phyloP scores from a whole-genome alignment of 805 yeast genomes.

The Starmerella tilneyi region DNA sequence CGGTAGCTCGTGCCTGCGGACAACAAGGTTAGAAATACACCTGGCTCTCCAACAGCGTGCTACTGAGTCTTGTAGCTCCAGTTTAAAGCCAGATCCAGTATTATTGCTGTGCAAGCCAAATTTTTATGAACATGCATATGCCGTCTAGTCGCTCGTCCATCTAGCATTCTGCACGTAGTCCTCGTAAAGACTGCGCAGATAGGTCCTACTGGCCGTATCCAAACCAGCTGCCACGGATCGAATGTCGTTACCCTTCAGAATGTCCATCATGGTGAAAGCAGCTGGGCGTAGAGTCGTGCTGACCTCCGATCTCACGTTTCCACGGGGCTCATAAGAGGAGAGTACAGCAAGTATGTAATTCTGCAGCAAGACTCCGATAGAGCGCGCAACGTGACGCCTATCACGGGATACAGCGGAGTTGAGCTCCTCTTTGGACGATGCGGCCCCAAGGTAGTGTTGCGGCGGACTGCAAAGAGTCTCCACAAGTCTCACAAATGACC shows the following conservation, averaged over 20 bases:
- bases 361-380: conserved; percentile 38
- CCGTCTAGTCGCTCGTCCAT: conserved; percentile 57
- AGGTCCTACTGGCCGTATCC: conserved; percentile 59
- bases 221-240: conserved; percentile 50
- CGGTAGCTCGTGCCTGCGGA: too few species aligned
- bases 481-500: conserved; percentile 45
- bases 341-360: conserved; percentile 52
- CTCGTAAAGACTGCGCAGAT: conserved; percentile 55
- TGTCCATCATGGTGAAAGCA: conserved; percentile 54
- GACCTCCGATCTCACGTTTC: conserved; percentile 1
- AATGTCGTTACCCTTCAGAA: conserved; percentile 58
- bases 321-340: conserved; percentile 20
- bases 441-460: conserved; percentile 26
- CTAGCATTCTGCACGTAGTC: conserved; percentile 70
- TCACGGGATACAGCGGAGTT: conserved; percentile 47
- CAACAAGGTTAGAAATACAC: too few species aligned
- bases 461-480: conserved; percentile 68
- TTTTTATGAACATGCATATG: too few species aligned
- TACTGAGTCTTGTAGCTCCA: too few species aligned
- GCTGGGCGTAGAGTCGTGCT: conserved; percentile 40
- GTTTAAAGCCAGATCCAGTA: too few species aligned
- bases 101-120: too few species aligned
- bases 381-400: conserved; percentile 35
- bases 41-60: too few species aligned
- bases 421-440: conserved; percentile 34